Base-by-base conservation (phyloP, 371 early-diverging fungal genomes). In the Synchytrium microbalum region DNA sequence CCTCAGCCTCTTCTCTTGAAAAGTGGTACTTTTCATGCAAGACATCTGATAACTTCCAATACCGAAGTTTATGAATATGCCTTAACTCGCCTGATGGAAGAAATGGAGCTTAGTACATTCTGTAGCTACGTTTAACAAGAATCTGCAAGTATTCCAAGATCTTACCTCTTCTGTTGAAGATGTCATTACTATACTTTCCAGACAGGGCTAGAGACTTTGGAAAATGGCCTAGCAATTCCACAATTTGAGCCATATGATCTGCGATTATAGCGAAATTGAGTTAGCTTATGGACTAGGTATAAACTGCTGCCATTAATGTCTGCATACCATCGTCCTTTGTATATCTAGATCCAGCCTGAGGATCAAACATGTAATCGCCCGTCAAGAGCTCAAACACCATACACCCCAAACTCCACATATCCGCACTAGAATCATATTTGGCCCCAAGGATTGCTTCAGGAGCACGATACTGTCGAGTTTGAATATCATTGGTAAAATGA, bases 401-500 rank as follows among this genome's bases (percentile, higher is more conserved):
- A 78, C 97, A 98, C 19, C 93, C 95, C 58, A 95, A 78, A 63
- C 92, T 91, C 98, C 99, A 96, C n/a, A 96, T 88, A 75, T 99
- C 99, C 2, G 95, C 91, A n/a, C 88, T 85, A 23, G 85, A 75
- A 60, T 90, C 88, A 88, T 96, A 99, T 38, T 84, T 80, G n/a
- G 88, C 85, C 1, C 99, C 98, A 1, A 98, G 71, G 54, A 98
- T 93, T 3, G 95, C 97, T 73, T 99, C 99, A 13, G 99, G 99
- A 1, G 94, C 88, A 55, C 99, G 87, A 66, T 99, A 99, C 74
- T 96, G 99, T 59, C 98, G 86, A 27, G 99, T 97, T 71, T 96
- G 97, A 62, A 98, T 96, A 74, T 96, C 96, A 64, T 89, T 88
- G 0, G 95, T 93, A 63, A 94, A 95, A 69, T 95, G 95, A 65